A percentile compares a stretch with the other conserved stretches of the same genome.
Evolutionary conservation across 306 rosid species (phyloP).

Genomic region (Vigna mungo): DNA sequence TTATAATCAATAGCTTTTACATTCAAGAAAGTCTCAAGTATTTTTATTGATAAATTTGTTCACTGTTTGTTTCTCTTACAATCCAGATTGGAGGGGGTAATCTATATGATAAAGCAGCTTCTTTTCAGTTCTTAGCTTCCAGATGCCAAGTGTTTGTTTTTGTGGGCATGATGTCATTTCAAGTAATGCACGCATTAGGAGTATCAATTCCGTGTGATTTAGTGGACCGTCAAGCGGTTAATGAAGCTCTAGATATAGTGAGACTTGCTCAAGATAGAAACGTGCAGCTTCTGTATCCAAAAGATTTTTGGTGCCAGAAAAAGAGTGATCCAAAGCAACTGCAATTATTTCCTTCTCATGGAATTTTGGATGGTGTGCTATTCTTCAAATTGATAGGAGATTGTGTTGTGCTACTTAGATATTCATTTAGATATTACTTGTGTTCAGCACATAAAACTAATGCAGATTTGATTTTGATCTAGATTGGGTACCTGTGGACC

Average conservation of each 20-base stretch:
- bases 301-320: constrained; percentile 83
- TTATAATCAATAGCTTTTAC: constrained; percentile 18
- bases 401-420: constrained; percentile 27
- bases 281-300: constrained; percentile 69
- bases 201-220: constrained; percentile 62
- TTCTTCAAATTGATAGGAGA: constrained; percentile 25
- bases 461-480: constrained; percentile 35
- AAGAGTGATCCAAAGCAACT: constrained; percentile 54
- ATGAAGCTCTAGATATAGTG: constrained; percentile 63
- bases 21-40: constrained; percentile 28
- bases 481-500: constrained; percentile 89
- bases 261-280: constrained; percentile 60
- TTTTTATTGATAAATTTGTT: constrained; percentile 18
- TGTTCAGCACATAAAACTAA: constrained; percentile 33
- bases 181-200: constrained; percentile 82
- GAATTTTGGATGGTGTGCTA: constrained; percentile 72
- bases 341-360: constrained; percentile 65
- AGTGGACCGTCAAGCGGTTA: constrained; percentile 58
- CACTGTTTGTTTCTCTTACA: constrained; percentile 36
- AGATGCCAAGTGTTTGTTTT: constrained; percentile 77
- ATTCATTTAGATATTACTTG: constrained; percentile 15
- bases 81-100: constrained; percentile 89
- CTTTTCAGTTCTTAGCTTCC: constrained; percentile 76
- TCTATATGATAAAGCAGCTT: constrained; percentile 68
- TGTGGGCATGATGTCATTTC: constrained; percentile 92